Base-by-base conservation (phyloP, 2,329 filamentous ascomycete genomes). In the Zopfia rhizophila region DNA sequence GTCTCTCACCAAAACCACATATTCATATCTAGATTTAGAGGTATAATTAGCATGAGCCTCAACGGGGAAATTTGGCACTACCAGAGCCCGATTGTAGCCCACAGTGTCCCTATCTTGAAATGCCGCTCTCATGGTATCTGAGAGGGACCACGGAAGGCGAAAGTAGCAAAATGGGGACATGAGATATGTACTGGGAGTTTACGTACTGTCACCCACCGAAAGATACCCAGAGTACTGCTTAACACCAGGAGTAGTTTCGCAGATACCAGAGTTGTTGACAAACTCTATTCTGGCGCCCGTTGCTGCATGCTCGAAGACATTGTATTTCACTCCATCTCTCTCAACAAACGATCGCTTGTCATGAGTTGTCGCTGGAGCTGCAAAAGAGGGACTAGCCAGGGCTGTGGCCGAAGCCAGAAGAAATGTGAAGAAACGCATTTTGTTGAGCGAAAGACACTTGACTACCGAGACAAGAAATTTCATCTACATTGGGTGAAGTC, bases 211-310 rank as follows among this genome's bases (percentile, higher is more conserved):
- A 58, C n/a, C 74, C 22, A 81, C 71, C 45, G 80, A 78, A 10
- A 80, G 71, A 54, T 82, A 82, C 25, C 80, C 78, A 4, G 77
- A 75, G 55, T 77, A 81, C 7, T 76, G 78, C 38, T 81, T 81
- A 35, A 82, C 78, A 13, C 75, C 74, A 1, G 76, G 75, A 4
- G 78, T 79, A 3, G 74, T 78, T 66, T 83, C 80, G 55, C 80
- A 82, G 47, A 80, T 80, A 4, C 80, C 79, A 11, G 58, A 62
- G 46, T 65, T 62, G 14, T 55, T 55, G 37, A 66, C 58, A 43
- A 56, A 66, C 36, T 66, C 61, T 7, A 66, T 48, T 37, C 44
- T 53, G 3, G 61, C 56, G 6, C 63, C 63, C 2, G 63, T 66
- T 12, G 55, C 56, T 17, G 55, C 60, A 51, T 65, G 63, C 36